Percentiles rank a stretch among this genome's conserved stretches.
These are phyloP conservation scores for Isabelozyma pseudorhagii DNA, from an alignment of 805 yeast species.

Conservation along the genomic window DNA sequence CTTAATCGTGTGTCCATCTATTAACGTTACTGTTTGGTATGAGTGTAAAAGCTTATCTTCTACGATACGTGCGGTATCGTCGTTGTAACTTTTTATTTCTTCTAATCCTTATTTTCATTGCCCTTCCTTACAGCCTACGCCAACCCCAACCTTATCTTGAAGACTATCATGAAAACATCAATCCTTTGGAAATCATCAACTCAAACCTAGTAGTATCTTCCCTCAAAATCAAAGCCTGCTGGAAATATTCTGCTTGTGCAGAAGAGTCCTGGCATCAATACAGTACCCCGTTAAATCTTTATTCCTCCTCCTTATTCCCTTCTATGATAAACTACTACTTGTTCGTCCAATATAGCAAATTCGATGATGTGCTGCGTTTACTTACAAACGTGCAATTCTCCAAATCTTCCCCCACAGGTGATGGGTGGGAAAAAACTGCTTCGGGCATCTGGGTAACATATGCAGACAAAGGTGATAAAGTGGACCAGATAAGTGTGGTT, in stretches of 20 bases:
- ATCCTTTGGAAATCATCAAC: neutral
- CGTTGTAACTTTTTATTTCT: neutral
- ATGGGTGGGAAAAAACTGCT: neutral
- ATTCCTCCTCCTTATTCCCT: neutral
- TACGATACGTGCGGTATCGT: neutral
- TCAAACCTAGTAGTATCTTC: neutral
- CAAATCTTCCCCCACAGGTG: neutral
- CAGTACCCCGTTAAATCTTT: neutral
- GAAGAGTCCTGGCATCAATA: neutral
- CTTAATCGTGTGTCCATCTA: too few species aligned
- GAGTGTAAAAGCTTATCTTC: neutral
- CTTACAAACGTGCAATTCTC: neutral
- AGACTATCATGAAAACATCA: neutral
- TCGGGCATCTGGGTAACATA: constrained; percentile 3
- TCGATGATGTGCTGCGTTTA: neutral
- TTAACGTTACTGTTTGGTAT: too few species aligned
- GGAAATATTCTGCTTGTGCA: neutral
- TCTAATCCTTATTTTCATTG: neutral
- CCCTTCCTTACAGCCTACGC: neutral
- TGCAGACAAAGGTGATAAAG: constrained; percentile 1
- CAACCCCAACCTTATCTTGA: neutral
- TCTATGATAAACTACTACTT: neutral
- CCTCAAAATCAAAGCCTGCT: neutral
- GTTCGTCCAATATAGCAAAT: neutral
- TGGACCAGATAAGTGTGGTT: constrained; percentile 10